Conservation (phyloP, 106 monocot genomes). For the Acorus gramineus region DNA sequence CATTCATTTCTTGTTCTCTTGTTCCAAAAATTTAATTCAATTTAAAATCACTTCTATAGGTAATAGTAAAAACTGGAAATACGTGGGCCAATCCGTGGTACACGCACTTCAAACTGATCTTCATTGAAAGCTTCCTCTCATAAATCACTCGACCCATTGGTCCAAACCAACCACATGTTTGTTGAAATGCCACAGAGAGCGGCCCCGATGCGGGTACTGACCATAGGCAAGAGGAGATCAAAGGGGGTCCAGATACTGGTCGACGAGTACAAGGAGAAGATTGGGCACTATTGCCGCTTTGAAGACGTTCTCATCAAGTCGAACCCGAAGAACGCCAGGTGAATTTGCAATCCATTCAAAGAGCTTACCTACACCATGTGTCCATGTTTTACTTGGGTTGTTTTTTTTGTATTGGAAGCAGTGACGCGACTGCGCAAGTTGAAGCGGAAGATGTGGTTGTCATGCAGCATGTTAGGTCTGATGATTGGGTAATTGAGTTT, state of each 20-base stretch:
- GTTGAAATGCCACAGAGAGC: constrained; percentile 35
- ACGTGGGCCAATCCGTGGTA: constrained; percentile 46
- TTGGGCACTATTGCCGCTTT: constrained; percentile 48
- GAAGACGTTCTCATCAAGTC: constrained; percentile 59
- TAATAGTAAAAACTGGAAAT: constrained; percentile 18
- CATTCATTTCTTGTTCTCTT: too few species aligned
- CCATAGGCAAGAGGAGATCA: constrained; percentile 77
- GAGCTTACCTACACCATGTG: not conserved
- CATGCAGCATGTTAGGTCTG: constrained; percentile 62
- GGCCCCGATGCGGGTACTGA: constrained; percentile 60
- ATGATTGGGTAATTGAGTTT: constrained; percentile 47
- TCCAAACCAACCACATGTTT: not conserved
- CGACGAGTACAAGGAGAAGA: constrained; percentile 68
- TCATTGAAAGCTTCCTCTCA: too few species aligned
- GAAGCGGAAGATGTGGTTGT: constrained; percentile 60
- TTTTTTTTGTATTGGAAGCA: constrained; percentile 17
- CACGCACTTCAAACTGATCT: not conserved
- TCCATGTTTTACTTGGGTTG: not conserved
- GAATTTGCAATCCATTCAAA: not conserved
- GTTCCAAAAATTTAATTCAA: too few species aligned
- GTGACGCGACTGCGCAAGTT: constrained; percentile 65
- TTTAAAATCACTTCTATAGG: too few species aligned
- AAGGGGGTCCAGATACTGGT: constrained; percentile 65
- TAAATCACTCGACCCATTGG: not conserved
- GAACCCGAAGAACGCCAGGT: constrained; percentile 76